Base-by-base conservation (phyloP, 2,329 filamentous ascomycete genomes). In the Aspergillus sp. region DNA sequence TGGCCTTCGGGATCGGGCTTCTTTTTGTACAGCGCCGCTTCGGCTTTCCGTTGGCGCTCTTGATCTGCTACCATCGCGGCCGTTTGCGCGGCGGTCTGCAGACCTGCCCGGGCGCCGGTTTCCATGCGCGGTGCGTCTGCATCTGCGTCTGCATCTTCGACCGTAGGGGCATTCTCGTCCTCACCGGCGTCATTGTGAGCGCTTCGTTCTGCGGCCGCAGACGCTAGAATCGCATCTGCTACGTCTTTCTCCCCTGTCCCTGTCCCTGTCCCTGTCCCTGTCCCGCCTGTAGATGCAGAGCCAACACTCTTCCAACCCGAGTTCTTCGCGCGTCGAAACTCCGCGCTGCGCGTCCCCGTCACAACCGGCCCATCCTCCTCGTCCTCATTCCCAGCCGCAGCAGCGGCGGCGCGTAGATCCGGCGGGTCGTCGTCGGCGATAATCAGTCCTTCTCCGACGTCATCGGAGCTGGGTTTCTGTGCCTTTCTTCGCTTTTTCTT, bases 21-120 rank as follows among this genome's bases (percentile, higher is more conserved):
- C 48, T 70, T 74, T 32, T 68, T 57, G 43, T 58, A 64, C 43
- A 56, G 48, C 45, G 72, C 73, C 10, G 70, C 69, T 33, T 73
- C 72, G 36, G 67, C 59, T 54, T 73, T 73, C 34, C 72, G 70
- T 46, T 68, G 66, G 46, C 68, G 71, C 57, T 89, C 84, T 54
- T 83, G 79, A 8, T 75, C 78, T 53, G 83, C 81, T 10, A 86
- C 81, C 60, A 80, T 78, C 56, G 80, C 81, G 0, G 82, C 82
- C 19, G 96, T 88, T 34, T 91, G 78, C 1, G 81, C 82, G 0
- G 88, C 90, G 2, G 80, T 88, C 67, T 98, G 93, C 9, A 98
- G 73, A 1, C 93, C 93, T 0, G 89, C 90, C 59, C 85, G 80
- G 2, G 87, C 89, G 12, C 93, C 93, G 52, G 89, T 88, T 49